These are phyloP conservation scores for Lentinula detonsa DNA, from an alignment of 768 basidiomycete species.

Conservation along the genomic window DNA sequence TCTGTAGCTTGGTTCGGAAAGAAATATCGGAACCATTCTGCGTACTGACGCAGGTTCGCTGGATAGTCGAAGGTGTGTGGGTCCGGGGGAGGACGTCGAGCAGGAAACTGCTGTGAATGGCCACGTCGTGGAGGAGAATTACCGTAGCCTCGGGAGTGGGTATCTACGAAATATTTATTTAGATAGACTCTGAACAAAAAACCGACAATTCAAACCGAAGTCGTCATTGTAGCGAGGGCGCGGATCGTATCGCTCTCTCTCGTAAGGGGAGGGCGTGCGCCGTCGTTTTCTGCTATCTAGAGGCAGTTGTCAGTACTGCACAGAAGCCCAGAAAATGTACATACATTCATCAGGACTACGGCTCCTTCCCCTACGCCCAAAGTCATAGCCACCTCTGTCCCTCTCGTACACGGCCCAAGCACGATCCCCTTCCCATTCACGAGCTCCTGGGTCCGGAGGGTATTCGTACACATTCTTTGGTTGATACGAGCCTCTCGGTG, in stretches of 20 bases:
- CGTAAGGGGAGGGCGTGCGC: constrained; percentile 75
- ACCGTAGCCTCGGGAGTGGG: constrained; percentile 59
- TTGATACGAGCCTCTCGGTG: constrained; percentile 57
- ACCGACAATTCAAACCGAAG: constrained; percentile 49
- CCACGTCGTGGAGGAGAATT: constrained; percentile 62
- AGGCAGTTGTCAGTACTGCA: constrained; percentile 9
- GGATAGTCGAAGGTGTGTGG: constrained; percentile 81
- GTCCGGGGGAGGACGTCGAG: constrained; percentile 64
- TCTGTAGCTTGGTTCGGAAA: constrained; percentile 73
- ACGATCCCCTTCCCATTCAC: constrained; percentile 68
- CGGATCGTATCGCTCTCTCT: constrained; percentile 78
- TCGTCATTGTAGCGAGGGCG: constrained; percentile 79
- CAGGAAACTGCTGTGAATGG: constrained; percentile 41
- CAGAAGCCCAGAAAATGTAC: constrained; percentile 9
- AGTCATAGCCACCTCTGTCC: constrained; percentile 64
- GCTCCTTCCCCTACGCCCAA: constrained; percentile 66
- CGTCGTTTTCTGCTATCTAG: constrained; percentile 69
- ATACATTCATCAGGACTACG: constrained; percentile 77
- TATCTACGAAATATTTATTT: constrained; percentile 33
- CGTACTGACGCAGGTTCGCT: constrained; percentile 76
- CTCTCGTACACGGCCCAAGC: constrained; percentile 61
- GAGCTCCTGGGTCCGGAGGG: constrained; percentile 48
- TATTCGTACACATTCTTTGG: constrained; percentile 53
- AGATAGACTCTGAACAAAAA: constrained; percentile 9
- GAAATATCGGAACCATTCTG: constrained; percentile 81